A percentile compares a stretch with the other conserved stretches of the same genome.
Evolutionary conservation across 345 rosid species (phyloP).

Genomic region (Microcos paniculata): DNA sequence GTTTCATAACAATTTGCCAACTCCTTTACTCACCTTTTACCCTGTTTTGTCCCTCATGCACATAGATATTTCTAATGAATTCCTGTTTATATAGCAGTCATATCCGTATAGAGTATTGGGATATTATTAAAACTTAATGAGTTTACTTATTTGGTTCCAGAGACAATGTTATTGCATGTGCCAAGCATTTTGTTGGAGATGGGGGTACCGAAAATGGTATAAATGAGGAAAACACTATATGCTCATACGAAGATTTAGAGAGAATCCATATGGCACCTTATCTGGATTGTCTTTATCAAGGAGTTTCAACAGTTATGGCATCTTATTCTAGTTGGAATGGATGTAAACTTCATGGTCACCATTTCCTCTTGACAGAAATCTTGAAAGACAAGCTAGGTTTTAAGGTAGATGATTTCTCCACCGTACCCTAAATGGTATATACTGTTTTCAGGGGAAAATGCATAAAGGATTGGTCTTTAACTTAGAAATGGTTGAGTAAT

Average conservation of each 20-base stretch:
- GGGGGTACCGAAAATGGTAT: conserved; percentile 75
- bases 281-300: conserved; percentile 65
- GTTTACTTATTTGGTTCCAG: conserved; percentile 38
- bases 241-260: conserved; percentile 60
- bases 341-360: conserved; percentile 58
- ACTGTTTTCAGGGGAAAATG: background rate
- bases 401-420: conserved; percentile 45
- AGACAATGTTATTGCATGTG: conserved; percentile 77
- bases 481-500: background rate
- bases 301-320: conserved; percentile 84
- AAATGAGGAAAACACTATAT: conserved; percentile 74
- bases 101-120: background rate
- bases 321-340: conserved; percentile 92
- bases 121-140: conserved; percentile 15
- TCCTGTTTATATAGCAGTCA: background rate
- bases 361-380: conserved; percentile 69
- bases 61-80: background rate
- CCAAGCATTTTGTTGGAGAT: conserved; percentile 96
- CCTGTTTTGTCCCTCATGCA: background rate
- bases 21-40: background rate
- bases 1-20: background rate
- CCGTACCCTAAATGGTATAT: background rate
- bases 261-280: conserved; percentile 74
- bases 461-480: background rate
- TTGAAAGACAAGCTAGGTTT: conserved; percentile 75